Conservation (phyloP, 768 basidiomycete species). For the Lactarius pseudohatsudake region DNA sequence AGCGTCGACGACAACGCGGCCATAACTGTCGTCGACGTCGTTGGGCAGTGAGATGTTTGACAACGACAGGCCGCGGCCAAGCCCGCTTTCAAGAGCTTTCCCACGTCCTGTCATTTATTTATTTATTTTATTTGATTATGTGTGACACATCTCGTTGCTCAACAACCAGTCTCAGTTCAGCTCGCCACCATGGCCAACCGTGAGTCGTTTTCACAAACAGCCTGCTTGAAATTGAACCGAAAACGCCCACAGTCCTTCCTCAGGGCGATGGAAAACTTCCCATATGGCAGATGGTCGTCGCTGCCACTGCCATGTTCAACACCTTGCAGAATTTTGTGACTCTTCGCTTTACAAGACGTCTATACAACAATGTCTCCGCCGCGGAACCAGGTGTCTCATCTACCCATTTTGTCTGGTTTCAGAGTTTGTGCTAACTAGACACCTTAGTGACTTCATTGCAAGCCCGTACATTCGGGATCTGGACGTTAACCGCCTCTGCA, state of each 20-base stretch:
- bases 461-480: slow-evolving; percentile 85
- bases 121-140: background rate
- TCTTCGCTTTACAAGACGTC: slow-evolving; percentile 68
- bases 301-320: slow-evolving; percentile 81
- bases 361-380: slow-evolving; percentile 57
- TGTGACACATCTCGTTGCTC: background rate
- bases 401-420: slow-evolving; percentile 4
- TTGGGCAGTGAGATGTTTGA: slow-evolving; percentile 25
- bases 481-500: slow-evolving; percentile 85
- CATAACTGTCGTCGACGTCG: slow-evolving; percentile 33
- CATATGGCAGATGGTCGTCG: slow-evolving; percentile 84
- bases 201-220: background rate
- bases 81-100: slow-evolving; percentile 18
- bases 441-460: slow-evolving; percentile 78
- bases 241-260: slow-evolving; percentile 53
- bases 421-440: background rate
- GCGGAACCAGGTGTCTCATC: slow-evolving; percentile 30
- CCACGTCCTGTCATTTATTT: slow-evolving; percentile 11
- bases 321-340: slow-evolving; percentile 79
- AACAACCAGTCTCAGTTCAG: background rate
- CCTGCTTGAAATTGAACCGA: background rate
- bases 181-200: slow-evolving; percentile 2
- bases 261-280: slow-evolving; percentile 70
- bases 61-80: slow-evolving; percentile 14
- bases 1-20: slow-evolving; percentile 36